Evolutionary conservation across 2,329 filamentous ascomycete species (phyloP).

Genomic region (Gremmenia infestans): DNA sequence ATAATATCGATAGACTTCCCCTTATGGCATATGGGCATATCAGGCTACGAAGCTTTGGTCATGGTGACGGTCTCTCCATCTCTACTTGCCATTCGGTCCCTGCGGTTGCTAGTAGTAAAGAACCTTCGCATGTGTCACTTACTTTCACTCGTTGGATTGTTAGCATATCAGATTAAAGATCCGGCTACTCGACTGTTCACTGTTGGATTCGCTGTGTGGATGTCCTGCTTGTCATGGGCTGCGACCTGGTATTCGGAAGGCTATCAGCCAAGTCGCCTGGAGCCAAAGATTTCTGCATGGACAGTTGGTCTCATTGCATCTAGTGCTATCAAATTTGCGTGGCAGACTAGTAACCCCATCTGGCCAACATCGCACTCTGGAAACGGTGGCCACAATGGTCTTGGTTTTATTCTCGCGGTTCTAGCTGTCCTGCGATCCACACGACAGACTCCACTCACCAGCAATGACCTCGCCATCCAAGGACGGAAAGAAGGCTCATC

Average conservation of each 20-base stretch:
- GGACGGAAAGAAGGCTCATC: conserved; percentile 63
- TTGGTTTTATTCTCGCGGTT: conserved; percentile 70
- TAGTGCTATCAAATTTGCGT: conserved; percentile 86
- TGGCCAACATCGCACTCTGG: conserved; percentile 89
- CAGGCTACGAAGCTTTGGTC: conserved; percentile 87
- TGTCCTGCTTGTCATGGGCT: conserved; percentile 79
- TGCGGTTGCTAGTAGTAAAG: conserved; percentile 63
- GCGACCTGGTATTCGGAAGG: conserved; percentile 77
- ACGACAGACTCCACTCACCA: conserved; percentile 51
- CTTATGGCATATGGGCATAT: conserved; percentile 98
- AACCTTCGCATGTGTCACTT: conserved; percentile 70
- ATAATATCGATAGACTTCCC: conserved; percentile 66
- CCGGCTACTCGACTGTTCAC: conserved; percentile 74
- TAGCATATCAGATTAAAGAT: conserved; percentile 70
- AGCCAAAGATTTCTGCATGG: conserved; percentile 78
- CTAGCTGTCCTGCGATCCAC: conserved; percentile 73
- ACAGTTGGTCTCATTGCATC: conserved; percentile 78
- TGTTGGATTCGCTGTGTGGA: conserved; percentile 74
- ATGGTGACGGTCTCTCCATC: conserved; percentile 80
- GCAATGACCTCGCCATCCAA: conserved; percentile 36
- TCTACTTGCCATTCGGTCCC: conserved; percentile 63
- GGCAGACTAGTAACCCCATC: conserved; percentile 90
- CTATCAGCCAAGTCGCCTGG: conserved; percentile 67
- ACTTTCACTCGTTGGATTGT: conserved; percentile 70
- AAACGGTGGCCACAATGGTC: conserved; percentile 90